These are phyloP conservation scores for Carpinus fangiana DNA, from an alignment of 306 rosid species.

Conservation along the genomic window DNA sequence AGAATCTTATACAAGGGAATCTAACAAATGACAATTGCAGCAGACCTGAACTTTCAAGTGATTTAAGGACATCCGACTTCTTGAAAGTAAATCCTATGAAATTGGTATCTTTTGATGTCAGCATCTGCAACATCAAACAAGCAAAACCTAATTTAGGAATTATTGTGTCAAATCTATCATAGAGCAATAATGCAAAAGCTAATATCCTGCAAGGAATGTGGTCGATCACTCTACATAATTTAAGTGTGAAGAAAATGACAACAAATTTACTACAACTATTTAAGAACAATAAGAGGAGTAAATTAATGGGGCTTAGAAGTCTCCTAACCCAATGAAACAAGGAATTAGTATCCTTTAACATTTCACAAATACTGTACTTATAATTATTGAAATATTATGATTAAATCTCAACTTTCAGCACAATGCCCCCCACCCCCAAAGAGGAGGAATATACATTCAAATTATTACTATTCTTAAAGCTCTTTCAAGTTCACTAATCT, in stretches of 20 bases:
- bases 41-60: slow-evolving; percentile 83
- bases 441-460: no score
- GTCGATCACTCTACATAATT: not conserved
- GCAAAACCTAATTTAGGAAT: not conserved
- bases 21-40: slow-evolving; percentile 22
- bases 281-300: not conserved
- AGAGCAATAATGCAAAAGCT: not conserved
- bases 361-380: not conserved
- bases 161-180: not conserved
- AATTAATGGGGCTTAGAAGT: not conserved
- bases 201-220: not conserved
- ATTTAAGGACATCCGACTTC: slow-evolving; percentile 79
- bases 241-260: not conserved
- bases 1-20: not conserved
- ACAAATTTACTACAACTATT: not conserved
- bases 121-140: slow-evolving; percentile 62
- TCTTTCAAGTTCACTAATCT: not conserved
- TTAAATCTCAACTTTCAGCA: not conserved
- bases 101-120: slow-evolving; percentile 92
- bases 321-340: not conserved
- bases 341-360: not conserved
- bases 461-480: not conserved
- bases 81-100: slow-evolving; percentile 93
- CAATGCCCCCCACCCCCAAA: not conserved
- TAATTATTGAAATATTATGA: not conserved